Conservation (phyloP, 805 yeast species). For the Candida alai region DNA sequence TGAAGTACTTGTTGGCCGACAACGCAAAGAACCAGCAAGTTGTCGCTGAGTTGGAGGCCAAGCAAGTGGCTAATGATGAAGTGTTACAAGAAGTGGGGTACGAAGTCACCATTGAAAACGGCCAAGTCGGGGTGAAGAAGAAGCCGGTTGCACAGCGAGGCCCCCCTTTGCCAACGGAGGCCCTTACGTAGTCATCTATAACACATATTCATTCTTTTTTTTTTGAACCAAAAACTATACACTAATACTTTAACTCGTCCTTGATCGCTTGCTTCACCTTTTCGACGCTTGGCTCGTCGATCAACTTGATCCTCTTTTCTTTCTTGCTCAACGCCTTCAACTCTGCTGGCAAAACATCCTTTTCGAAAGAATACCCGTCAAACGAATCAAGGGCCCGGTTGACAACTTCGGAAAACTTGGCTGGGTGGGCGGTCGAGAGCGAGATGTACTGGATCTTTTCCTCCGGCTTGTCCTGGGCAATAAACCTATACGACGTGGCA, state of each 20-base stretch:
- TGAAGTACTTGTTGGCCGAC: conserved; percentile 60
- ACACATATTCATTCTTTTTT: not conserved
- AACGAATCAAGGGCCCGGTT: conserved; percentile 66
- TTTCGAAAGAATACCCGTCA: conserved; percentile 78
- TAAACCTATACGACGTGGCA: conserved; percentile 64
- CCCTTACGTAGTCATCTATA: too few relatives aligned
- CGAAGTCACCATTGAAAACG: conserved; percentile 68
- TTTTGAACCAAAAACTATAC: not conserved
- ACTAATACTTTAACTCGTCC: conserved; percentile 41
- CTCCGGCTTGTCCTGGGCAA: conserved; percentile 33
- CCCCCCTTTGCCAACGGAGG: too few relatives aligned
- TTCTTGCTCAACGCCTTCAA: conserved; percentile 65
- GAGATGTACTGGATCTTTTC: conserved; percentile 55
- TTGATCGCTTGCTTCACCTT: conserved; percentile 72
- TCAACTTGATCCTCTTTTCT: conserved; percentile 69
- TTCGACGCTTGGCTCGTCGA: conserved; percentile 70
- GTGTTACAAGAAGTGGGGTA: conserved; percentile 65
- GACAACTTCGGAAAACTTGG: conserved; percentile 96
- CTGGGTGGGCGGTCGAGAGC: conserved; percentile 97
- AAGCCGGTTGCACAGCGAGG: conserved; percentile 1
- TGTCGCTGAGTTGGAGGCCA: conserved; percentile 75
- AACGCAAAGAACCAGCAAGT: conserved; percentile 72
- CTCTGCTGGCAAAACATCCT: conserved; percentile 85
- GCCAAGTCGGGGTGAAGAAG: conserved; percentile 57
- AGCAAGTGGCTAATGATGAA: conserved; percentile 54